Conservation (phyloP, 225 moss, liverwort and hornwort species). For the Takakia lepidozioides region DNA sequence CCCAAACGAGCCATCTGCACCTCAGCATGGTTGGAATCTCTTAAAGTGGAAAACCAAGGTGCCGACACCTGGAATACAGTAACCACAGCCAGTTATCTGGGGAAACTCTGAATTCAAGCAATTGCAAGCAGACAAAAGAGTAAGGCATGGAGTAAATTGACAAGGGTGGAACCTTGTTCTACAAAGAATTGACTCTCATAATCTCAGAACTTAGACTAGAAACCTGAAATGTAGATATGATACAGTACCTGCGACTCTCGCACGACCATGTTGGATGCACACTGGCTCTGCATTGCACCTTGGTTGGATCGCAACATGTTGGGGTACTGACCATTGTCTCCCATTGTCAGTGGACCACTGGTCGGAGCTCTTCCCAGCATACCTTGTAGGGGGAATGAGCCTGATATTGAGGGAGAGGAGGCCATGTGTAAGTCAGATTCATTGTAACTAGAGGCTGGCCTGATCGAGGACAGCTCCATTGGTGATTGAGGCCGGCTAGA, state of each 20-base stretch:
- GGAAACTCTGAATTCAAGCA: too few relatives aligned
- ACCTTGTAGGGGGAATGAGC: conserved; percentile 57
- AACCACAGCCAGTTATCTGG: too few relatives aligned
- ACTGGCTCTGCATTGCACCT: conserved; percentile 36
- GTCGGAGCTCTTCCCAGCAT: conserved; percentile 60
- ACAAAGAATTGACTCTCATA: too few relatives aligned
- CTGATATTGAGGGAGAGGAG: conserved; percentile 50
- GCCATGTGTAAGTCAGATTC: conserved; percentile 71
- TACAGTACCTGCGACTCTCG: background rate
- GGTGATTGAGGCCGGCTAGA: conserved; percentile 64
- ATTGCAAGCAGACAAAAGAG: background rate
- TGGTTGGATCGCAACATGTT: conserved; percentile 53
- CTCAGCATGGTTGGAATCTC: conserved; percentile 46
- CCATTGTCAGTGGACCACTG: conserved; percentile 25
- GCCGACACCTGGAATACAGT: conserved; percentile 35
- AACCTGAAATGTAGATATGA: too few relatives aligned
- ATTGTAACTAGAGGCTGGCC: conserved; percentile 48
- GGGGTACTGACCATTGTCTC: conserved; percentile 58
- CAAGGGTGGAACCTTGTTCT: too few relatives aligned
- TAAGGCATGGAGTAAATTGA: background rate
- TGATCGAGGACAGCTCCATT: conserved; percentile 49
- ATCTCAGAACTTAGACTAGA: conserved; percentile 3
- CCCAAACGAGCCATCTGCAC: conserved; percentile 42
- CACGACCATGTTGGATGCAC: background rate
- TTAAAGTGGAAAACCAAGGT: conserved; percentile 68